Percentiles rank a stretch among this genome's conserved stretches.
phyloP scores from a whole-genome alignment of 345 rosid genomes.

The Turritis glabra region DNA sequence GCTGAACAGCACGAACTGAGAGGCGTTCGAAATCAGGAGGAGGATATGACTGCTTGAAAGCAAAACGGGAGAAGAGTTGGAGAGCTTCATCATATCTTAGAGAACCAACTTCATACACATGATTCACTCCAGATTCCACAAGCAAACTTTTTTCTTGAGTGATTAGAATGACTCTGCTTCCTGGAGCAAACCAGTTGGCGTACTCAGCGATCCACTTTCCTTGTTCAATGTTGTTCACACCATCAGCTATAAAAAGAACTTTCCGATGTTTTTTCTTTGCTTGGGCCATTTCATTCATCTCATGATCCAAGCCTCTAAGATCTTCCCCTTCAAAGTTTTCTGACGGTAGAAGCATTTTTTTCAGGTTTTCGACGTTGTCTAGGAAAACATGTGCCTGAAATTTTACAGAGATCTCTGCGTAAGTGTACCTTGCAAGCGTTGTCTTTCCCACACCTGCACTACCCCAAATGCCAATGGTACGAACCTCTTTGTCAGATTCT shows the following conservation, averaged over 20 bases:
- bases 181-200: conserved; percentile 15
- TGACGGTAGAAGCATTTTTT: neutral
- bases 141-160: conserved; percentile 14
- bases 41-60: neutral
- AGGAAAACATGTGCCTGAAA: neutral
- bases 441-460: neutral
- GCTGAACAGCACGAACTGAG: conserved; percentile 3
- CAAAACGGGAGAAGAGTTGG: conserved; percentile 12
- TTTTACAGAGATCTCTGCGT: neutral
- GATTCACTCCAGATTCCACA: neutral
- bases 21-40: neutral
- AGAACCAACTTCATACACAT: conserved; percentile 9
- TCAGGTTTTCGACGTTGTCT: conserved; percentile 9
- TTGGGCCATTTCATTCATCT: neutral
- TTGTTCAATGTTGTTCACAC: neutral
- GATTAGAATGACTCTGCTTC: conserved; percentile 19
- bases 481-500: neutral
- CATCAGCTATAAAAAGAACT: conserved; percentile 7
- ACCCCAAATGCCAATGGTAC: conserved; percentile 13
- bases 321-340: neutral
- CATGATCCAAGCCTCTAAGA: neutral
- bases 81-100: conserved; percentile 17
- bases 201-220: neutral
- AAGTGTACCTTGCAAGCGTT: conserved; percentile 6
- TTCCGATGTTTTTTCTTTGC: neutral